Evolutionary conservation across 495 filamentous ascomycete species (phyloP).

Genomic region (Tetracladium setigerum): DNA sequence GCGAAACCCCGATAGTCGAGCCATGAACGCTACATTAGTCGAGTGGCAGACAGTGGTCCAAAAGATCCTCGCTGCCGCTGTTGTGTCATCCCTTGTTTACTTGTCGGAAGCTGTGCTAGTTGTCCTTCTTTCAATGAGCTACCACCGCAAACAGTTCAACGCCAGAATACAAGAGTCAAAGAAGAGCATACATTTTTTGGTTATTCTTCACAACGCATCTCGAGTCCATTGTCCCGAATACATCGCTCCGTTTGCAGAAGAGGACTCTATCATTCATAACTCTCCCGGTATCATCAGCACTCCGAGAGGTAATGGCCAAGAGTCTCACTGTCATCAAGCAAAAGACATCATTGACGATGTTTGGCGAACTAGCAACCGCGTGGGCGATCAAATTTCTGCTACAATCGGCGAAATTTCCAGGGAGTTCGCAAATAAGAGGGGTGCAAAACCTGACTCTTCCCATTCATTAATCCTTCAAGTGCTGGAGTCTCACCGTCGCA

Average conservation of each 20-base stretch:
- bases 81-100: slow-evolving; percentile 10
- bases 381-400: slow-evolving; percentile 63
- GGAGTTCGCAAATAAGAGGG: slow-evolving; percentile 60
- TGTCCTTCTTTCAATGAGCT: slow-evolving; percentile 19
- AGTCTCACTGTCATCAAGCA: too few species aligned
- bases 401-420: slow-evolving; percentile 64
- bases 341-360: too few species aligned
- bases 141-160: slow-evolving; percentile 23
- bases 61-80: slow-evolving; percentile 3
- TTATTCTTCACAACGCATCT: slow-evolving; percentile 18
- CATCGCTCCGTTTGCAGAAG: slow-evolving; percentile 55
- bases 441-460: slow-evolving; percentile 58
- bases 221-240: slow-evolving; percentile 59
- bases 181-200: slow-evolving; percentile 16
- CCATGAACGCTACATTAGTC: too few species aligned
- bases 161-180: slow-evolving; percentile 20
- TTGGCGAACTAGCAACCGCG: too few species aligned
- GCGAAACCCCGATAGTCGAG: too few species aligned
- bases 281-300: too few species aligned
- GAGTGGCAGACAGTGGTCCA: too few species aligned
- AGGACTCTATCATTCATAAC: slow-evolving; percentile 62
- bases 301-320: too few species aligned
- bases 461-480: slow-evolving; percentile 62
- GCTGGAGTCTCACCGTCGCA: slow-evolving; percentile 51
- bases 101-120: slow-evolving; percentile 21